Conservation (phyloP, 192 early-diverging fungal genomes). For the Coemansia sp. region DNA sequence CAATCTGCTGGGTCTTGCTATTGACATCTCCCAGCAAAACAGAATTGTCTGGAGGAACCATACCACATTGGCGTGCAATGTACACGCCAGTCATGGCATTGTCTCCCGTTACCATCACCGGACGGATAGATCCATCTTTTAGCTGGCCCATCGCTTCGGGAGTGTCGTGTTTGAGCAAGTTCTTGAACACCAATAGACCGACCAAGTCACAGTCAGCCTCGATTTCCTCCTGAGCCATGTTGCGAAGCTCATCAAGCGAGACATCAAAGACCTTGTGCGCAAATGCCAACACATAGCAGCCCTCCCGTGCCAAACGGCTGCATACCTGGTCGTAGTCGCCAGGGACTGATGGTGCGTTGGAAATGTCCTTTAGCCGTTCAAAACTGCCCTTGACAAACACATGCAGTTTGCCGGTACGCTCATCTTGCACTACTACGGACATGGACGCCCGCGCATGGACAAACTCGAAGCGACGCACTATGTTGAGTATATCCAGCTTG, state of each 20-base stretch:
- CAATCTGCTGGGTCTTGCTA: slow-evolving; percentile 33
- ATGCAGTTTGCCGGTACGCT: slow-evolving; percentile 53
- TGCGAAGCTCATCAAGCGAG: slow-evolving; percentile 32
- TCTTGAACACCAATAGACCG: slow-evolving; percentile 74
- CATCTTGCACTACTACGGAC: slow-evolving; percentile 65
- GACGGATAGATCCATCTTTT: slow-evolving; percentile 66
- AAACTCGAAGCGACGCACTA: slow-evolving; percentile 75
- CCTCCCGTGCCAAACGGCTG: slow-evolving; percentile 59
- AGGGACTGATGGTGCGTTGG: slow-evolving; percentile 55
- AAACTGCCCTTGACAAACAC: slow-evolving; percentile 66
- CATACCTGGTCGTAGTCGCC: slow-evolving; percentile 57
- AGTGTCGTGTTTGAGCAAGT: slow-evolving; percentile 74
- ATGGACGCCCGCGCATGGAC: slow-evolving; percentile 72
- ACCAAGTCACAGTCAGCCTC: slow-evolving; percentile 58
- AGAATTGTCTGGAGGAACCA: slow-evolving; percentile 15
- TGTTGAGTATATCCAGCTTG: slow-evolving; percentile 12
- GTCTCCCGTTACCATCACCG: slow-evolving; percentile 84
- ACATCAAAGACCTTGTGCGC: slow-evolving; percentile 57
- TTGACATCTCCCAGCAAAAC: slow-evolving; percentile 58
- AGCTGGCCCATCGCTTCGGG: slow-evolving; percentile 64
- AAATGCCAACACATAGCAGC: slow-evolving; percentile 74
- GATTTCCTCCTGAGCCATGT: slow-evolving; percentile 57
- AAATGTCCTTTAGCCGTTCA: slow-evolving; percentile 66
- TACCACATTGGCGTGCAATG: slow-evolving; percentile 58
- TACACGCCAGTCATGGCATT: slow-evolving; percentile 73